Base-by-base conservation (phyloP, 164 flowering plant species). In the Aristolochia californica region DNA sequence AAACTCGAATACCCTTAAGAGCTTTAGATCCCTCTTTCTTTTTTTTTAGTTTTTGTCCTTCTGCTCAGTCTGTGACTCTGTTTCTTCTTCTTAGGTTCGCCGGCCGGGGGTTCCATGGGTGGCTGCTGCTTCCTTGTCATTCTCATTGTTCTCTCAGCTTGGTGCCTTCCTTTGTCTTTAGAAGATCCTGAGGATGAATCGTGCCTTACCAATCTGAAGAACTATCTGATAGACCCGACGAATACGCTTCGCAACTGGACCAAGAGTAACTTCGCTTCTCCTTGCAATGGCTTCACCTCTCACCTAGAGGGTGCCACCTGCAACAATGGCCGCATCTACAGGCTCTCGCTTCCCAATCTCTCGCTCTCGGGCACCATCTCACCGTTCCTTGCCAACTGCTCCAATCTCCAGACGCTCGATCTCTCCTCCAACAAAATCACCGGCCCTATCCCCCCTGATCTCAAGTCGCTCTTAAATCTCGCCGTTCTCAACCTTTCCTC, bases 261-360 rank as follows among this genome's bases (percentile, higher is more conserved):
- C 26, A 66, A 68, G 30, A 5, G 83, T 48, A 68, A 64, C 58
- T 78, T 93, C 73, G 75, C 88, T 5, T 64, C 74, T 63, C 88
- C 99, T 2, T 93, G 99, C 64, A 68, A 49, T 55, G 99, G 96
- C 43, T 85, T 83, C 81, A 83, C 78, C 57, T 85, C 97, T 13
- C 74, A 76, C 63, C 83, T 93, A 25, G 68, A 72, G 15, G 97
- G 99, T 9, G 95, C 83, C 49, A 87, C 87, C 53, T 93, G 97
- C 77, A 93, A 87, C 84, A 89, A 89, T 56, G 97, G 96, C 61
- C 78, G 99, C n/a, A 83, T 93, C 73, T 85, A 81, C 87, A 87
- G 85, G 68, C 88, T 93, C 57, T 76, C 94, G 25, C 83, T 93
- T 58, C 57, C 83, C 7, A 78, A 64, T 63, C 79, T 93, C 60